Evolutionary conservation across 2,329 filamentous ascomycete species (phyloP).

Genomic region (Epichloe typhina): DNA sequence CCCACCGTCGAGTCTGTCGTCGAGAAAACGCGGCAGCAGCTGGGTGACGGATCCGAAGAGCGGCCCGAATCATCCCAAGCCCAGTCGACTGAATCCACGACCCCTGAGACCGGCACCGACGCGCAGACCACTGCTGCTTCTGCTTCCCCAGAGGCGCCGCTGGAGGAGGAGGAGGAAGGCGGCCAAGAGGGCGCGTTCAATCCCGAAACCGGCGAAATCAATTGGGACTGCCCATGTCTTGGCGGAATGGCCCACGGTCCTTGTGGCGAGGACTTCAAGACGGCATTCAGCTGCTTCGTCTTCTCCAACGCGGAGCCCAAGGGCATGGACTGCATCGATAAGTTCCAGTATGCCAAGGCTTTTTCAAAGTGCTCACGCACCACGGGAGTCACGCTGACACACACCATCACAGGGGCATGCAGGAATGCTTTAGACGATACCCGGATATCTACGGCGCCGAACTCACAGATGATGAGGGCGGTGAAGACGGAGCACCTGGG

Average conservation of each 20-base stretch:
- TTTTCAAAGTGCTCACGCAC: background rate
- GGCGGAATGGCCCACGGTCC: constrained; percentile 95
- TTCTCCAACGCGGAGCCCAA: constrained; percentile 89
- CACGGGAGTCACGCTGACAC: constrained; percentile 12
- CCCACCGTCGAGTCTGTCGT: constrained; percentile 55
- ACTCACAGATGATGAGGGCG: constrained; percentile 59
- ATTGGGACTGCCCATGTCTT: constrained; percentile 97
- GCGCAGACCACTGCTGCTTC: constrained; percentile 12
- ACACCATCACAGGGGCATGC: constrained; percentile 61
- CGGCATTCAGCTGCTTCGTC: constrained; percentile 97
- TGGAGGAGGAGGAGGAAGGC: constrained; percentile 55
- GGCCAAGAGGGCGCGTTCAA: constrained; percentile 88
- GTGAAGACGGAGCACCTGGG: constrained; percentile 5
- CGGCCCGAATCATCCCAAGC: constrained; percentile 9
- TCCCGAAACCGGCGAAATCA: constrained; percentile 97
- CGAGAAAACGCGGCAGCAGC: constrained; percentile 45
- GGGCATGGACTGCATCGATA: constrained; percentile 94
- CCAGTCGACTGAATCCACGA: constrained; percentile 9
- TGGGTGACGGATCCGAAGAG: constrained; percentile 19
- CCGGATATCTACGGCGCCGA: constrained; percentile 90
- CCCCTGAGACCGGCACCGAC: constrained; percentile 15
- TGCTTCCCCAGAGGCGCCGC: constrained; percentile 28
- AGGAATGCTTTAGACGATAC: constrained; percentile 87
- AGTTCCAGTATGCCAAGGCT: constrained; percentile 65
- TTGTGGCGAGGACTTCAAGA: constrained; percentile 89